Percentiles rank a stretch among this genome's conserved stretches.
These are phyloP conservation scores for Helicostylum pulchrum DNA, from an alignment of 192 early-diverging fungal genomes.

Conservation along the genomic window DNA sequence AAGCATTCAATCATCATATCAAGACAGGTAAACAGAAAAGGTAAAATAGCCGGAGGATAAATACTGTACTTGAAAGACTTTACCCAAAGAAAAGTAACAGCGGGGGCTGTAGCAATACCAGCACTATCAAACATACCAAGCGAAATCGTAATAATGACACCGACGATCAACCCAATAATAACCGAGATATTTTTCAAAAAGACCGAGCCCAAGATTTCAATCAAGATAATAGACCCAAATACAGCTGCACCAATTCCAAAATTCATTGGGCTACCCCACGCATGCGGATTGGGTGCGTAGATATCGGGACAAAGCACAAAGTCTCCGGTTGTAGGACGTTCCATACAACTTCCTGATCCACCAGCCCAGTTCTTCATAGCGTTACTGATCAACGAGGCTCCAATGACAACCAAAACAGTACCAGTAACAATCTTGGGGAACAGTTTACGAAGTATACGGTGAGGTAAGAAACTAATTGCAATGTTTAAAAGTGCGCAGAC, in stretches of 20 bases:
- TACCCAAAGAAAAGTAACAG: slow-evolving; percentile 50
- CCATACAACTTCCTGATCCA: slow-evolving; percentile 42
- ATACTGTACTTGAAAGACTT: slow-evolving; percentile 44
- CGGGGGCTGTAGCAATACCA: slow-evolving; percentile 42
- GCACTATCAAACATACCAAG: slow-evolving; percentile 46
- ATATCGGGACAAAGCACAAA: slow-evolving; percentile 45
- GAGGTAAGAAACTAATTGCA: slow-evolving; percentile 45
- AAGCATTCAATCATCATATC: slow-evolving; percentile 48
- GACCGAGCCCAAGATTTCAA: slow-evolving; percentile 54
- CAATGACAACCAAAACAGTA: slow-evolving; percentile 47
- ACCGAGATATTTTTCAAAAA: slow-evolving; percentile 55
- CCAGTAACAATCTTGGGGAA: slow-evolving; percentile 59
- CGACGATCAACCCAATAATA: slow-evolving; percentile 47
- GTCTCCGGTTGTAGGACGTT: slow-evolving; percentile 37
- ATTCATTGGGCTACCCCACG: slow-evolving; percentile 48
- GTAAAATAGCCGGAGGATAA: slow-evolving; percentile 48
- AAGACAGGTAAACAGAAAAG: slow-evolving; percentile 43
- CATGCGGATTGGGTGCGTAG: slow-evolving; percentile 44
- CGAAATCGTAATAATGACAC: slow-evolving; percentile 48
- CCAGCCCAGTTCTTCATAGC: slow-evolving; percentile 51
- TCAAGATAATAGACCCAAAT: slow-evolving; percentile 46
- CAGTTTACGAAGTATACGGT: slow-evolving; percentile 41
- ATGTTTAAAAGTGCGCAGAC: slow-evolving; percentile 46
- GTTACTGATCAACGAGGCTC: slow-evolving; percentile 39
- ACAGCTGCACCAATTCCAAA: slow-evolving; percentile 52